Conservation (phyloP, 2,329 filamentous ascomycete genomes). For the Colletotrichum tropicicola region DNA sequence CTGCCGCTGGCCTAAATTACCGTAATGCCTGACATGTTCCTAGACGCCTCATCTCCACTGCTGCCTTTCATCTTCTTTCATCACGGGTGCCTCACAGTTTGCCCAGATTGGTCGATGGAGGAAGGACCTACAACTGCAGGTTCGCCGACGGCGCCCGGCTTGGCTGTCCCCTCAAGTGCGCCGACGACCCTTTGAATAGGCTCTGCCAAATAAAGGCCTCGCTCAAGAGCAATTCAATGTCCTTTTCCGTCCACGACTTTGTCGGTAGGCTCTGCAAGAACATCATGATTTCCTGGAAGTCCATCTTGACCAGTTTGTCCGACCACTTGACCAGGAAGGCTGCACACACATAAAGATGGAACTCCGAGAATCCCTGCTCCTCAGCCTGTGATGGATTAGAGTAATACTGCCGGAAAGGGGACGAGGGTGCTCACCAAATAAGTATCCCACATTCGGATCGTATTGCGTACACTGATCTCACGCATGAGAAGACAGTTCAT, state of each 20-base stretch:
- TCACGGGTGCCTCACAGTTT: neutral
- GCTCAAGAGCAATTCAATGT: constrained; percentile 93
- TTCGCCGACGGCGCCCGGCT: constrained; percentile 50
- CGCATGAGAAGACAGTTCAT: constrained; percentile 99
- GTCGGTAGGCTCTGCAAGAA: constrained; percentile 96
- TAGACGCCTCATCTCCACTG: neutral
- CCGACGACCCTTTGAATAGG: constrained; percentile 92
- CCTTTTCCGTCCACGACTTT: constrained; percentile 94
- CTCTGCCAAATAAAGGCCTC: constrained; percentile 99
- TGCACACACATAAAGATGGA: constrained; percentile 97
- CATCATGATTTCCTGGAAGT: constrained; percentile 99
- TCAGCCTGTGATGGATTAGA: constrained; percentile 72
- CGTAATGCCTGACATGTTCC: neutral
- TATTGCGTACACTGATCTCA: constrained; percentile 95
- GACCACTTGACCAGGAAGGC: constrained; percentile 99
- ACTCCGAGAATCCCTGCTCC: constrained; percentile 97
- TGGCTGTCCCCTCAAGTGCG: constrained; percentile 75
- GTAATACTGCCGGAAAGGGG: neutral
- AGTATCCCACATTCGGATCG: constrained; percentile 99
- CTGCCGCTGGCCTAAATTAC: neutral
- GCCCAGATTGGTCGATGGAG: neutral
- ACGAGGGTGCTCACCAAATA: constrained; percentile 77
- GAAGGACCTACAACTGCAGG: constrained; percentile 44
- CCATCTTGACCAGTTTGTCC: constrained; percentile 93
- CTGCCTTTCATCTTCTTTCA: neutral